Conservation (phyloP, 2,329 filamentous ascomycete species). For the Hypoxylon sp. region DNA sequence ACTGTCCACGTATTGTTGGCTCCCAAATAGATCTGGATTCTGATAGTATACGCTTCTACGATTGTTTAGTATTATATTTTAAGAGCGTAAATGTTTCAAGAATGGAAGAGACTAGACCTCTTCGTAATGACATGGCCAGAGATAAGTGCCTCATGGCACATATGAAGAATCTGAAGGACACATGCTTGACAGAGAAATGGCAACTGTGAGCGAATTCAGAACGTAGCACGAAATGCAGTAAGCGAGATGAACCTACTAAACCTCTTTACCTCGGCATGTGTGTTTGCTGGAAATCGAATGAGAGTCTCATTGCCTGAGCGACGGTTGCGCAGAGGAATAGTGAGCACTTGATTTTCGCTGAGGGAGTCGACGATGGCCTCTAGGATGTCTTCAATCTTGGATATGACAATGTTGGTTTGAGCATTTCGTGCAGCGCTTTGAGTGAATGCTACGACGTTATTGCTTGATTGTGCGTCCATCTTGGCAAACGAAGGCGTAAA, state of each 20-base stretch:
- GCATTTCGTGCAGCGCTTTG: constrained; percentile 7
- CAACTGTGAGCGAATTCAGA: constrained; percentile 11
- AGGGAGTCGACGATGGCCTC: constrained; percentile 66
- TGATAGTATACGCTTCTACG: constrained; percentile 86
- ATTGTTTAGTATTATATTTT: constrained; percentile 22
- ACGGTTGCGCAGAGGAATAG: constrained; percentile 63
- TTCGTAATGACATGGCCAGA: constrained; percentile 72
- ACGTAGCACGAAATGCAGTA: constrained; percentile 12
- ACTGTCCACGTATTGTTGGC: constrained; percentile 77
- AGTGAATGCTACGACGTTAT: constrained; percentile 1
- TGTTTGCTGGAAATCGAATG: constrained; percentile 48
- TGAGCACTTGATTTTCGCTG: constrained; percentile 60
- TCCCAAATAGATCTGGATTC: constrained; percentile 78
- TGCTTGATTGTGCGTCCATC: constrained; percentile 26
- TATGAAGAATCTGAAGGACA: constrained; percentile 70
- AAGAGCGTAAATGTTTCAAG: neutral
- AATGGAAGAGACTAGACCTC: constrained; percentile 61
- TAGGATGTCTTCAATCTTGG: constrained; percentile 70
- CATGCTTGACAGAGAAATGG: constrained; percentile 60
- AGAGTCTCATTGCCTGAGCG: constrained; percentile 46
- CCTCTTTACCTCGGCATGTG: constrained; percentile 44
- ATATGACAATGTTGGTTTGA: constrained; percentile 57
- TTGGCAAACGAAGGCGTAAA: neutral
- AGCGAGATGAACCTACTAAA: constrained; percentile 50
- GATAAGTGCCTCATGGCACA: constrained; percentile 71